Evolutionary conservation across 345 rosid species (phyloP).

Genomic region (Populus pruinosa): DNA sequence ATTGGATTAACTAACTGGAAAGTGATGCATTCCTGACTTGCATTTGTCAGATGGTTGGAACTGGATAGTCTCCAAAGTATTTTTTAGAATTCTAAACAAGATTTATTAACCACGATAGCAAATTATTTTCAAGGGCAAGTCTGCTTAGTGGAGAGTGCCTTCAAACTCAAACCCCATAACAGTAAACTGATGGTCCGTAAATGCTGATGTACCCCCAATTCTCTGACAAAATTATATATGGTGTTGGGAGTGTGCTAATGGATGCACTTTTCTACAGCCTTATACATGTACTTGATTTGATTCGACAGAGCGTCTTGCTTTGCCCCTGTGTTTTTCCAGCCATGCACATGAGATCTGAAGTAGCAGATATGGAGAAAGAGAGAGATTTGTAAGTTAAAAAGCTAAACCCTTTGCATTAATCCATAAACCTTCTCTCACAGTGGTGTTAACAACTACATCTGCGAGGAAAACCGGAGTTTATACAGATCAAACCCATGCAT

Average conservation of each 20-base stretch:
- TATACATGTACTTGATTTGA: neutral
- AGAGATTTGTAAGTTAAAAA: neutral
- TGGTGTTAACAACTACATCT: constrained; percentile 26
- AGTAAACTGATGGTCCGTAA: constrained; percentile 38
- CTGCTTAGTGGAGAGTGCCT: neutral
- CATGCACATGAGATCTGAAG: neutral
- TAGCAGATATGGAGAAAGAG: neutral
- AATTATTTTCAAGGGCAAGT: neutral
- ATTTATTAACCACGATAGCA: neutral
- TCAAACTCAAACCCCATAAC: neutral
- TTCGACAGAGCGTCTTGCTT: constrained; percentile 14
- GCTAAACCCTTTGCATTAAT: neutral
- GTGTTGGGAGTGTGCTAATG: neutral
- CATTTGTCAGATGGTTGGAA: too few relatives aligned
- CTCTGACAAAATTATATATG: constrained; percentile 43
- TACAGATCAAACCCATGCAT: constrained; percentile 44
- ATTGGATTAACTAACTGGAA: too few relatives aligned
- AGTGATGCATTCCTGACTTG: too few relatives aligned
- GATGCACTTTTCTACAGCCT: neutral
- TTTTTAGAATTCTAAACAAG: too few relatives aligned
- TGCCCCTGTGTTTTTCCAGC: neutral
- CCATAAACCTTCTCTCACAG: constrained; percentile 56
- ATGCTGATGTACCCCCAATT: constrained; percentile 47
- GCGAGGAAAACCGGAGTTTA: constrained; percentile 59
- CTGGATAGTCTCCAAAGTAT: too few relatives aligned